Base-by-base conservation (phyloP, 202 grass and related monocot genomes). In the Carex arenaria region DNA sequence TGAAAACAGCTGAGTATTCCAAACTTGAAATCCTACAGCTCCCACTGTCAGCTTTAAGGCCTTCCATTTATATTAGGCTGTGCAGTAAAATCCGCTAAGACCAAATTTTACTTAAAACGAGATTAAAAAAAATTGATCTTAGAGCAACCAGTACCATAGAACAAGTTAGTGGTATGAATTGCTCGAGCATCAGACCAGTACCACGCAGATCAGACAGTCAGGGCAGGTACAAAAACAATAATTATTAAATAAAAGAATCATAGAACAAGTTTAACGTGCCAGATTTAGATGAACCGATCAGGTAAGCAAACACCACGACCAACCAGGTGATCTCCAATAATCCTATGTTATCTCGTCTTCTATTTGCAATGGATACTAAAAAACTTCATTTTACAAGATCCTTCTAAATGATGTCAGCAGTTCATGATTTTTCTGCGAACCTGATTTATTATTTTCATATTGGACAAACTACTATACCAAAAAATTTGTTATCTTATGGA, bases 281-380 rank as follows among this genome's bases (percentile, higher is more conserved):
- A 51, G 69, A 72, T 18, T 15, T 72, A 14, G 20, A 72, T 49
- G 68, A 72, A 72, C 43, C 1, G 19, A 73, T 51, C 72, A 30
- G 23, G 23, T 7, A 49, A 75, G 49, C 49, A 32, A 75, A 75
- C 72, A 54, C 45, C 70, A 52, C 22, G 11, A 74, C 64, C 70
- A 54, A 45, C 10, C 19, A 73, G 43, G 10, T 53, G 23, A 28
- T 54, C 22, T 74, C 38, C 4, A 65, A 81, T 31, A n/a, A 78
- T 79, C 47, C 13, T 69, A n/a, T 51, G 23, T 79, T 13, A 78
- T 64, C 34, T 68, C 10, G 54, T 73, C 67, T 56, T 51, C 67
- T 63, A 53, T 74, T 61, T 56, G 31, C 12, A 20, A 32, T 73
- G 53, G 30, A 68, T 67, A 31, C 73, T 80, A 10, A 89, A n/a